Percentiles rank a stretch among this genome's conserved stretches.
Conservation (phyloP, 106 monocot species). For the Platanthera zijinensis region DNA sequence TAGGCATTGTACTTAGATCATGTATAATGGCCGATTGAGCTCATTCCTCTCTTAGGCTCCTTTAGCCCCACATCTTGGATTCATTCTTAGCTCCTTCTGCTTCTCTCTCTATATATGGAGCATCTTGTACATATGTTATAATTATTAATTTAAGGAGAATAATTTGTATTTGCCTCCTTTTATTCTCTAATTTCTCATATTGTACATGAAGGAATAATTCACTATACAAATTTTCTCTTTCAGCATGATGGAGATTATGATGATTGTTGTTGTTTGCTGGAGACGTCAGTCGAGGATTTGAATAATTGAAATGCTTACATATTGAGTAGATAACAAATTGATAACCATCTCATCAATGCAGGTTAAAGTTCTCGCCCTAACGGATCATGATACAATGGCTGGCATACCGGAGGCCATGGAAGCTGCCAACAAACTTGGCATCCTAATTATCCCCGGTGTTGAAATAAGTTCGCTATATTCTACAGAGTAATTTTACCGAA, state of each 20-base stretch:
- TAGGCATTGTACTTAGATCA: no score
- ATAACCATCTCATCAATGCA: conserved; percentile 20
- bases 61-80: no score
- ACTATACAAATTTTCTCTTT: no score
- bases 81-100: no score
- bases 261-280: neutral
- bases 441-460: conserved; percentile 89
- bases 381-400: conserved; percentile 92
- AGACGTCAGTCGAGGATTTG: neutral
- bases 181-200: no score
- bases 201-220: no score
- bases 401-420: conserved; percentile 69
- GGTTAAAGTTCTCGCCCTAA: conserved; percentile 95
- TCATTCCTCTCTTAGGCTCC: no score
- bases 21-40: no score
- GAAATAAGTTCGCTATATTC: conserved; percentile 78
- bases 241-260: neutral
- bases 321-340: neutral
- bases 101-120: no score
- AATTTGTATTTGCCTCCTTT: no score
- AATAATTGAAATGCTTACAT: neutral
- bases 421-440: conserved; percentile 56
- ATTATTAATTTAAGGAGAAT: no score
- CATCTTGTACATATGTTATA: no score
- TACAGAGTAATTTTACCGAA: conserved; percentile 35